Conservation (phyloP, 148 eudicot genomes). For the Camellia sinensis region DNA sequence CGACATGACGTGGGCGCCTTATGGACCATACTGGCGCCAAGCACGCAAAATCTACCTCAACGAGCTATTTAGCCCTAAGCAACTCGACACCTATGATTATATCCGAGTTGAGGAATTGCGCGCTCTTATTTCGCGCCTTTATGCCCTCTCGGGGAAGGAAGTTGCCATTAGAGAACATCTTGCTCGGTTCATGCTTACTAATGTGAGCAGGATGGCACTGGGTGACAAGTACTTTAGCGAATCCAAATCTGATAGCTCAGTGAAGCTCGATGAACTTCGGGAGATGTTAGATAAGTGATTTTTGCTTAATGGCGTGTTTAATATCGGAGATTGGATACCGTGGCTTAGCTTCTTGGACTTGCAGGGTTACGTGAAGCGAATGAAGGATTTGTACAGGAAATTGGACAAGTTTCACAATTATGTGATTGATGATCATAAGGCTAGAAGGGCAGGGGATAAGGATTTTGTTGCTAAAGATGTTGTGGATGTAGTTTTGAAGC, state of each 20-base stretch:
- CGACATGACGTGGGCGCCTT: slow-evolving; percentile 1
- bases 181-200: neutral
- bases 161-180: neutral
- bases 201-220: neutral
- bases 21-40: neutral
- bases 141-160: neutral
- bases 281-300: slow-evolving; percentile 6
- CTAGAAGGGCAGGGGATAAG: neutral
- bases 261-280: neutral
- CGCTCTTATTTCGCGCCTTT: neutral
- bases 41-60: neutral
- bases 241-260: neutral
- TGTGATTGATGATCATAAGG: neutral
- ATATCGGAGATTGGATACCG: slow-evolving; percentile 6
- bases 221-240: neutral
- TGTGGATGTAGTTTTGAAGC: slow-evolving; percentile 8
- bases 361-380: slow-evolving; percentile 10
- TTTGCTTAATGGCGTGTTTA: neutral
- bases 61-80: neutral
- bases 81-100: neutral
- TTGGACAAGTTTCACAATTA: neutral
- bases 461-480: neutral
- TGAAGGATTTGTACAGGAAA: neutral
- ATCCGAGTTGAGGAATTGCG: neutral
- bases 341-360: slow-evolving; percentile 1